Evolutionary conservation across 2,329 filamentous ascomycete genomes (phyloP).

Genomic region (Fusarium fujikuroi): DNA sequence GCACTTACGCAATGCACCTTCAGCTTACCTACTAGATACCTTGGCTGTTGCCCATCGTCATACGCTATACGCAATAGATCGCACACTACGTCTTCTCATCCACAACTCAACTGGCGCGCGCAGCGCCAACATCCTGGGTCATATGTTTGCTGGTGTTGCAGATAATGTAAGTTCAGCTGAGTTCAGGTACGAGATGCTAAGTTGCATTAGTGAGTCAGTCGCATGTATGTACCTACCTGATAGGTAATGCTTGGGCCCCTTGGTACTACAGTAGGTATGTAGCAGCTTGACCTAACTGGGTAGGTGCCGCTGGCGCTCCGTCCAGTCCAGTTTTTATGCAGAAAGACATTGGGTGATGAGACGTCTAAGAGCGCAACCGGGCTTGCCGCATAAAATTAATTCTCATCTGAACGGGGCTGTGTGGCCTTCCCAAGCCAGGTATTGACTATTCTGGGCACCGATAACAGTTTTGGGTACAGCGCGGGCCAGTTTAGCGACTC

Average conservation of each 20-base stretch:
- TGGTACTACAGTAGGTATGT: background rate
- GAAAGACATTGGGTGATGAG: conserved; percentile 5
- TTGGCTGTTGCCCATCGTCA: conserved; percentile 27
- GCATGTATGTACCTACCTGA: background rate
- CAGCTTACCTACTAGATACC: background rate
- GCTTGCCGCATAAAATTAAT: conserved; percentile 47
- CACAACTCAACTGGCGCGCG: conserved; percentile 30
- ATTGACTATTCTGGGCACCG: conserved; percentile 19
- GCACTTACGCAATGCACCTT: conserved; percentile 38
- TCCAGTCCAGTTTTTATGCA: conserved; percentile 38
- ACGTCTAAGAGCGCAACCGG: conserved; percentile 34
- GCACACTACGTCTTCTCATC: conserved; percentile 28
- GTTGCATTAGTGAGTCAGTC: conserved; percentile 3
- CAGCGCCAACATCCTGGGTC: conserved; percentile 15
- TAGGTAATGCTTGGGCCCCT: conserved; percentile 1
- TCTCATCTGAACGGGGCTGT: conserved; percentile 20
- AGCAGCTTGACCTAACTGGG: conserved; percentile 18
- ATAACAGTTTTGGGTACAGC: conserved; percentile 10
- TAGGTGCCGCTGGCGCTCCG: conserved; percentile 41
- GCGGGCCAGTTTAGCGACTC: conserved; percentile 20
- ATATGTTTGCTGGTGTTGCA: conserved; percentile 16
- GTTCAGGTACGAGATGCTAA: conserved; percentile 31
- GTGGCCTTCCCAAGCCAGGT: conserved; percentile 9
- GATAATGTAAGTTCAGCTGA: conserved; percentile 28
- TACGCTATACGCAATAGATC: conserved; percentile 34